A percentile compares a stretch with the other conserved stretches of the same genome.
phyloP scores from a whole-genome alignment of 1,284 basidiomycete genomes.

The Lentinus polychrous region DNA sequence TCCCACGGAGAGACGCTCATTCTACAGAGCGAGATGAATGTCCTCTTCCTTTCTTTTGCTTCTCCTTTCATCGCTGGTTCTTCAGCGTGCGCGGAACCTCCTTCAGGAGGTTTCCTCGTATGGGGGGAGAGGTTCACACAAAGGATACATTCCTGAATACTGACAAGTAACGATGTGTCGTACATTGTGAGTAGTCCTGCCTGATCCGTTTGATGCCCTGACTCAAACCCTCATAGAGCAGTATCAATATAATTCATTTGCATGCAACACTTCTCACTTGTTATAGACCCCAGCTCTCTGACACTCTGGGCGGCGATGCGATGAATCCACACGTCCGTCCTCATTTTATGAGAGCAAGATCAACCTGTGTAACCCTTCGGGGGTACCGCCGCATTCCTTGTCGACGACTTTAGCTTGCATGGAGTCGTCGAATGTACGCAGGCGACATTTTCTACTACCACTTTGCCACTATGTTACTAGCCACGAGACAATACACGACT shows the following conservation, averaged over 20 bases:
- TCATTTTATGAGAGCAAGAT: conserved; percentile 86
- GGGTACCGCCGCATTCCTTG: conserved; percentile 16
- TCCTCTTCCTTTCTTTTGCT: conserved; percentile 40
- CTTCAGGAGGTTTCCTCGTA: conserved; percentile 15
- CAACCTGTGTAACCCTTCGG: conserved; percentile 15
- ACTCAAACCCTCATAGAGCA: too few species aligned
- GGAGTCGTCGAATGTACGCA: conserved; percentile 12
- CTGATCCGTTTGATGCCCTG: too few species aligned
- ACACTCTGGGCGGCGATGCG: conserved; percentile 83
- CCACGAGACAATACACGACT: too few species aligned
- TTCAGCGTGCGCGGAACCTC: conserved; percentile 14
- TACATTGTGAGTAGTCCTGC: not conserved
- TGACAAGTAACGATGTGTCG: not conserved
- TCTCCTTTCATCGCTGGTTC: conserved; percentile 27
- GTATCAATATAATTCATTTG: too few species aligned
- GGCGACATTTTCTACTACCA: conserved; percentile 6
- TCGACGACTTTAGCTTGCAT: conserved; percentile 10
- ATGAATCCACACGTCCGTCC: conserved; percentile 60
- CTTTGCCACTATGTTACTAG: not conserved
- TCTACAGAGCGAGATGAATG: conserved; percentile 69
- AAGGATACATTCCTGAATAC: conserved; percentile 37
- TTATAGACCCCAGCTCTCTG: conserved; percentile 48
- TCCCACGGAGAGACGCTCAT: conserved; percentile 68
- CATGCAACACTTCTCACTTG: not conserved
- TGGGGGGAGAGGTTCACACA: conserved; percentile 48